Evolutionary conservation across 257 asterid species (phyloP), one percentile per base, ranked within the genome.

Genomic region (Verbena officinalis): DNA sequence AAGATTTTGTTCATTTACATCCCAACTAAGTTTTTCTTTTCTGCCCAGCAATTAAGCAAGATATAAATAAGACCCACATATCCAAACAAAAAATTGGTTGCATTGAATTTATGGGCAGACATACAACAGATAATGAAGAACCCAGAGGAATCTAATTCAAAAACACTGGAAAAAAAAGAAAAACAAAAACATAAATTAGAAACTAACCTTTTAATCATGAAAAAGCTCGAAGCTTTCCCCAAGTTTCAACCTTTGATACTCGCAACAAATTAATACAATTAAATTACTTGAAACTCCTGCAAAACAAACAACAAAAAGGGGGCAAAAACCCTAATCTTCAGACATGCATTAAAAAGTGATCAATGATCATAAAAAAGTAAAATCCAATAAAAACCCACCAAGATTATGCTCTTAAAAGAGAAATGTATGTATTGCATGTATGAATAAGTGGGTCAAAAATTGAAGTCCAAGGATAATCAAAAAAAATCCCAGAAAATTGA

Each of bases 121-220:
- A 40, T 19, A 27, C 17, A 59, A 61, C 49, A 34, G 40, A 55
- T 30, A 52, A 45, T 31, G 39, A 62, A 50, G 50, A 54, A 48
- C 40, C 39, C 59, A 38, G 51, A 48, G 10, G 54, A 52, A 58
- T 53, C 68, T 54, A 67, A 31, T 40, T 16, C 10, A 54, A 23
- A 64, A 73, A 66, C 9, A 24, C 30, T 48, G 45, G 30, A 57
- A 49, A 75, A 30, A 16, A 17, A 33, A 3, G 54, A 49, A 75
- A 30, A 16, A 17, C 20, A 3, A 59, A 30, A 53, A 38, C 27
- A n/a, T 1, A 64, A 63, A 59, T 24, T n/a, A 39, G 69, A 69
- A 71, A 6, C 59, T 27, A 54, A 80, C 87, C 82, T 76, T 71
- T 70, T 69, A 58, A 79, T 55, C 83, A 78, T 76, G 80, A 76